Conservation (phyloP, 192 early-diverging fungal species). For the Linnemannia schmuckeri region DNA sequence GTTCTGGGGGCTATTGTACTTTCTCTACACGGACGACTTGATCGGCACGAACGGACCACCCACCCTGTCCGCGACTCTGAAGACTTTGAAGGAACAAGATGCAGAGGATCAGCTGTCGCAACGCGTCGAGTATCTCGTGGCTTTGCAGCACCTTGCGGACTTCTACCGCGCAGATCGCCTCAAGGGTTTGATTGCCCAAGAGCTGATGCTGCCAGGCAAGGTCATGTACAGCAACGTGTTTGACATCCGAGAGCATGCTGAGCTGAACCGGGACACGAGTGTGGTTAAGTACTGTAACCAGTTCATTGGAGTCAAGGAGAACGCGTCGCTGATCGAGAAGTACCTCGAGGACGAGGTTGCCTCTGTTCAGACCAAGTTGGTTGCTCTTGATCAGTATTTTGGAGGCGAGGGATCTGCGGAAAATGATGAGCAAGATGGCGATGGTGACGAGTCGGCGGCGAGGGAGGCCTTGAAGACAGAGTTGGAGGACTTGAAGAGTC, state of each 20-base stretch:
- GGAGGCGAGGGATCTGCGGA: neutral
- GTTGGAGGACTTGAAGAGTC: neutral
- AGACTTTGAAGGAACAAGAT: neutral
- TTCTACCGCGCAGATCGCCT: neutral
- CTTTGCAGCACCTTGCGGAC: neutral
- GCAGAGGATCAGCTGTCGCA: neutral
- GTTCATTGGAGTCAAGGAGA: neutral
- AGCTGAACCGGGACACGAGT: neutral
- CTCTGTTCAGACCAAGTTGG: neutral
- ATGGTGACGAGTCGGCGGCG: neutral
- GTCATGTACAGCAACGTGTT: constrained; percentile 1
- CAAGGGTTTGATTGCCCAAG: neutral
- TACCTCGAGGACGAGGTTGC: constrained; percentile 11
- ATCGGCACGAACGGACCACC: neutral
- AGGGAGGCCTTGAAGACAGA: neutral
- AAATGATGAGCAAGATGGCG: neutral
- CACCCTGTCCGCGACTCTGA: neutral
- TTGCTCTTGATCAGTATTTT: neutral
- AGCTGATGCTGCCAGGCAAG: neutral
- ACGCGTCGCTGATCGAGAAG: neutral
- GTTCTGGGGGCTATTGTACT: constrained; percentile 1
- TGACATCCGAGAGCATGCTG: neutral
- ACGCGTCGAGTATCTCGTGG: neutral
- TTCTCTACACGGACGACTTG: constrained; percentile 1
- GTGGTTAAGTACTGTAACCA: neutral